Evolutionary conservation across 2,329 filamentous ascomycete genomes (phyloP).

Genomic region (Colletotrichum lupini): DNA sequence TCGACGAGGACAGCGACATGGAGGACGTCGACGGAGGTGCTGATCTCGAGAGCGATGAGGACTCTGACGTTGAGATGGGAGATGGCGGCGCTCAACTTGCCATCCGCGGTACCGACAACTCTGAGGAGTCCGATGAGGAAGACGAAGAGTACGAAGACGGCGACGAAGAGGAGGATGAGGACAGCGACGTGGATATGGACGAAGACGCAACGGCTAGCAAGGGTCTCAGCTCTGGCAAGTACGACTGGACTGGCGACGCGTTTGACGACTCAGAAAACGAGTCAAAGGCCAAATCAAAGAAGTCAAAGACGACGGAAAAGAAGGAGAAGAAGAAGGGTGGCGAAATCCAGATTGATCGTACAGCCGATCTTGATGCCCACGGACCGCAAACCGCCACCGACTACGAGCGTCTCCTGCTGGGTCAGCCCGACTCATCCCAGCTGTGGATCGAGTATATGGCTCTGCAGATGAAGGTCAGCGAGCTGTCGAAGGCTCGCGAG

Average conservation of each 20-base stretch:
- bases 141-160: constrained; percentile 56
- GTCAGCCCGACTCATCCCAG: constrained; percentile 90
- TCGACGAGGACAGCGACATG: constrained; percentile 70
- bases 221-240: constrained; percentile 71
- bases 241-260: constrained; percentile 85
- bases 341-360: constrained; percentile 85
- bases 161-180: constrained; percentile 51
- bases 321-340: constrained; percentile 74
- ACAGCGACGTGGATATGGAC: constrained; percentile 56
- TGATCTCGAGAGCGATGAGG: constrained; percentile 54
- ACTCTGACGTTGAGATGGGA: constrained; percentile 60
- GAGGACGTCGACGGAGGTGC: constrained; percentile 59
- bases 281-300: constrained; percentile 50
- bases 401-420: constrained; percentile 91
- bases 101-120: constrained; percentile 56
- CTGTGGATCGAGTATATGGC: constrained; percentile 99
- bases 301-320: constrained; percentile 46
- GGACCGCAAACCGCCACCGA: constrained; percentile 92
- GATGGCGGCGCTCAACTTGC: constrained; percentile 56
- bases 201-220: constrained; percentile 44
- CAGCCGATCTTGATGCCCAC: constrained; percentile 88
- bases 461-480: constrained; percentile 94
- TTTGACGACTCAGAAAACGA: constrained; percentile 70
- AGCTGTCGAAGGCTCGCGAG: constrained; percentile 87
- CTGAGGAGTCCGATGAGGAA: constrained; percentile 44